A percentile compares a stretch with the other conserved stretches of the same genome.
phyloP scores from a whole-genome alignment of 2,329 filamentous ascomycete genomes.

The Volutella citrinella region DNA sequence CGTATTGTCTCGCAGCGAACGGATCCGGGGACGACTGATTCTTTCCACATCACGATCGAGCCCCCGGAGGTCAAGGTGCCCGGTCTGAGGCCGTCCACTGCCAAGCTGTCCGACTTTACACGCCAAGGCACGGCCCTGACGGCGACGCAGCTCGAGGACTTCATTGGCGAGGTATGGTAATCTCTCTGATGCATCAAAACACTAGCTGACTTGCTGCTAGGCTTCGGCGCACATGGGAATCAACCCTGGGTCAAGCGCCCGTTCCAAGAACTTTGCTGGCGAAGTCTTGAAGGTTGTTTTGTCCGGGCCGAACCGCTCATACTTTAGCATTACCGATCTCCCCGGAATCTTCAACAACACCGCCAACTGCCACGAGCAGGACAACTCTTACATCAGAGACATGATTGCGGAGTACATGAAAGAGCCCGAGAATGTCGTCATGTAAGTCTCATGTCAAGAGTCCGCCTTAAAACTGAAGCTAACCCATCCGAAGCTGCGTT shows the following conservation, averaged over 20 bases:
- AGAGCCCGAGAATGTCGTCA: constrained; percentile 34
- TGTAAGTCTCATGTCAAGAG: constrained; percentile 25
- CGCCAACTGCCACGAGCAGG: constrained; percentile 24
- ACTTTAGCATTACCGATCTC: constrained; percentile 37
- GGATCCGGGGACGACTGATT: constrained; percentile 22
- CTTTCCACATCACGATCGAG: constrained; percentile 30
- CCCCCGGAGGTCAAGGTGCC: constrained; percentile 20
- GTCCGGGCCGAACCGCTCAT: constrained; percentile 31
- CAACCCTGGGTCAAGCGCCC: constrained; percentile 12
- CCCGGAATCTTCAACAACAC: constrained; percentile 30
- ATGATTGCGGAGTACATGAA: constrained; percentile 36
- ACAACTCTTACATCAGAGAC: constrained; percentile 25
- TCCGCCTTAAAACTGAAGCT: neutral
- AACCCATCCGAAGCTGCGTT: constrained; percentile 28
- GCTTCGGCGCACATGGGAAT: constrained; percentile 29
- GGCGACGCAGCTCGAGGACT: constrained; percentile 24
- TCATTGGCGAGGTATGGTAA: constrained; percentile 28
- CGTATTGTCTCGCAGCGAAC: constrained; percentile 35
- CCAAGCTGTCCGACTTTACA: constrained; percentile 19
- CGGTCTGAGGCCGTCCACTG: constrained; percentile 16
- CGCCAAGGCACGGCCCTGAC: constrained; percentile 22
- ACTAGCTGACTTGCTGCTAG: neutral
- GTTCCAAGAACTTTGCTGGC: constrained; percentile 33
- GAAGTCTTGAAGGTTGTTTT: constrained; percentile 37
- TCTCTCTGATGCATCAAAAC: neutral